Conservation (phyloP, 768 basidiomycete genomes). For the Mycena floridula region DNA sequence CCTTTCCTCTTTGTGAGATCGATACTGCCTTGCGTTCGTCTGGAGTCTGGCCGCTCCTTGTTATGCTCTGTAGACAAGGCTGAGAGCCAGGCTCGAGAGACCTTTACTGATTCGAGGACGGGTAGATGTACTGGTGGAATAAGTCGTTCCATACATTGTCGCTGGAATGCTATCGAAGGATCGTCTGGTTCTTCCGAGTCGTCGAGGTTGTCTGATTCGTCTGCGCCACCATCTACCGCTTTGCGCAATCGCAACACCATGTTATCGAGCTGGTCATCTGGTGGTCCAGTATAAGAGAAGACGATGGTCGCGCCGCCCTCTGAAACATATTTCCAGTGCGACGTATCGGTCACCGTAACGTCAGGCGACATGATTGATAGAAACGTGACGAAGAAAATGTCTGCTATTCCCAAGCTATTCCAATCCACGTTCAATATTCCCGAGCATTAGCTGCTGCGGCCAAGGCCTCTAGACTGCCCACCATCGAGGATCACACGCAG, state of each 20-base stretch:
- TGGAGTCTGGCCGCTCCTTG: constrained; percentile 44
- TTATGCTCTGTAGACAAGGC: constrained; percentile 42
- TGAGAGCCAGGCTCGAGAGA: constrained; percentile 56
- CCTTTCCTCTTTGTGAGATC: constrained; percentile 51
- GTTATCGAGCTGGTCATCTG: constrained; percentile 44
- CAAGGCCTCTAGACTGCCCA: constrained; percentile 31
- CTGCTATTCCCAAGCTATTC: no score
- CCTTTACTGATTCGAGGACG: constrained; percentile 39
- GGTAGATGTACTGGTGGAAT: constrained; percentile 60
- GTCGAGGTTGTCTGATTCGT: constrained; percentile 31
- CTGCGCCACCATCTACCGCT: constrained; percentile 14
- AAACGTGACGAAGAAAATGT: no score
- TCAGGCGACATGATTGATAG: no score
- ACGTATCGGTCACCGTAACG: constrained; percentile 18
- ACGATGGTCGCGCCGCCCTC: constrained; percentile 94
- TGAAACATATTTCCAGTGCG: constrained; percentile 80
- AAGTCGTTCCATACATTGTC: constrained; percentile 55
- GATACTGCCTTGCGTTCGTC: constrained; percentile 51
- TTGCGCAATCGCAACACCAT: constrained; percentile 81
- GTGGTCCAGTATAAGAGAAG: constrained; percentile 68
- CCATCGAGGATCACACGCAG: constrained; percentile 38
- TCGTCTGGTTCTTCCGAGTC: constrained; percentile 32
- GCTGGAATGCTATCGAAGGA: constrained; percentile 50
- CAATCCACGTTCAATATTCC: not conserved
- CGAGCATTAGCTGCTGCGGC: constrained; percentile 19